Evolutionary conservation across 371 early-diverging fungal species (phyloP).

Genomic region (Entomophthora muscae): DNA sequence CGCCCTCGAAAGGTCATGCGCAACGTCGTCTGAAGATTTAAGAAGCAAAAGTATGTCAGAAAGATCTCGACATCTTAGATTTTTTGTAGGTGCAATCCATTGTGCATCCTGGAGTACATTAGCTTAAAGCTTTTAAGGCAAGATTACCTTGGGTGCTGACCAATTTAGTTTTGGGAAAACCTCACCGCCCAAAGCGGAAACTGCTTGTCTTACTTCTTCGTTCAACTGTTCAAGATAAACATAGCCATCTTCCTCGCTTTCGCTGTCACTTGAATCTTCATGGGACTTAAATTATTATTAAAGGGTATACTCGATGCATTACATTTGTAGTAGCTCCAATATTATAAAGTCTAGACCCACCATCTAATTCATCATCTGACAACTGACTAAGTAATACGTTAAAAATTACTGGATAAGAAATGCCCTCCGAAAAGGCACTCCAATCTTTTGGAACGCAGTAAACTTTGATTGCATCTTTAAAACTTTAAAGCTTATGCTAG

Average conservation of each 20-base stretch:
- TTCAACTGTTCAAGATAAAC: slow-evolving; percentile 16
- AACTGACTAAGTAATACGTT: neutral
- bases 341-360: neutral
- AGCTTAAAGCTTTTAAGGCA: no score
- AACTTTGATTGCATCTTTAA: no score
- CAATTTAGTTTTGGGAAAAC: slow-evolving; percentile 89
- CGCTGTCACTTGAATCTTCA: neutral
- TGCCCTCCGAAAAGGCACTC: neutral
- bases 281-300: neutral
- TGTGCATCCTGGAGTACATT: slow-evolving; percentile 50
- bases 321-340: neutral
- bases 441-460: no score
- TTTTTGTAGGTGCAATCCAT: slow-evolving; percentile 68
- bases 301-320: neutral
- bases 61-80: slow-evolving; percentile 51
- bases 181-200: slow-evolving; percentile 53
- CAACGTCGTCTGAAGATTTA: slow-evolving; percentile 77
- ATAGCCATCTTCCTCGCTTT: neutral
- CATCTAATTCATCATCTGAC: neutral
- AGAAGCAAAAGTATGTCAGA: slow-evolving; percentile 71
- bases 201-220: slow-evolving; percentile 34
- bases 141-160: slow-evolving; percentile 70
- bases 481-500: no score
- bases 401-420: neutral
- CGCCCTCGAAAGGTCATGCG: slow-evolving; percentile 66